A percentile compares a stretch with the other conserved stretches of the same genome.
These are phyloP conservation scores for Fusarium graminum DNA, from an alignment of 2,329 filamentous ascomycete genomes.

Conservation along the genomic window DNA sequence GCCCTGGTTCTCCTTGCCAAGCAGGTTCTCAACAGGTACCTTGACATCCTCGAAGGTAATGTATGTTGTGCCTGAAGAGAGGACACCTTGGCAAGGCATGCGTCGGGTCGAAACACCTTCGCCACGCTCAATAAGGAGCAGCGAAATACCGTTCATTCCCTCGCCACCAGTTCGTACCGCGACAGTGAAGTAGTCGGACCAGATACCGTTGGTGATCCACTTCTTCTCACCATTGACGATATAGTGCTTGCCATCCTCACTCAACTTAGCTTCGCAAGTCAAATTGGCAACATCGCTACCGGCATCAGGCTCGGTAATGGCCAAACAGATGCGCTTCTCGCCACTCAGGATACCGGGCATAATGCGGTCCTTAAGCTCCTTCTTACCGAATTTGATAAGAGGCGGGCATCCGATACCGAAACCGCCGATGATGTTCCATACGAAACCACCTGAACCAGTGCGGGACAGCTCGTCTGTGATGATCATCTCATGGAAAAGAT, in stretches of 20 bases:
- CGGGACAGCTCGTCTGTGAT: conserved; percentile 95
- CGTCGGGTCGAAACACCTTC: conserved; percentile 91
- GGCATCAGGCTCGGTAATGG: conserved; percentile 96
- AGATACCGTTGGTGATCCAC: conserved; percentile 99
- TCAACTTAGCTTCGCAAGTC: conserved; percentile 94
- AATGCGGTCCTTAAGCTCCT: conserved; percentile 86
- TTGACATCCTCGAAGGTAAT: conserved; percentile 99
- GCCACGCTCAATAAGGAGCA: conserved; percentile 91
- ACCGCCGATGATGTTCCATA: conserved; percentile 98
- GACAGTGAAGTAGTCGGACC: conserved; percentile 97
- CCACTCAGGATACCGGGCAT: conserved; percentile 88
- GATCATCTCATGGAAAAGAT: conserved; percentile 97
- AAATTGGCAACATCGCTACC: conserved; percentile 96
- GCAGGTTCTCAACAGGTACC: conserved; percentile 97
- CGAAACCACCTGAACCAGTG: conserved; percentile 88
- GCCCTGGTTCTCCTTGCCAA: conserved; percentile 97
- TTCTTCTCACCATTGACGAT: conserved; percentile 99
- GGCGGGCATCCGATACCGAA: conserved; percentile 96
- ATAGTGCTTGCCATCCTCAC: conserved; percentile 96
- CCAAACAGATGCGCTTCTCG: conserved; percentile 97
- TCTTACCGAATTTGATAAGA: conserved; percentile 90
- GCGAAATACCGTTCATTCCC: conserved; percentile 92
- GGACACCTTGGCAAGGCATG: conserved; percentile 99
- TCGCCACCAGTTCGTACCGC: conserved; percentile 89
- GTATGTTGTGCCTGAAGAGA: conserved; percentile 82